These are phyloP conservation scores for Ambrosia hybrid DNA, from an alignment of 140 eudicot species.

Conservation along the genomic window DNA sequence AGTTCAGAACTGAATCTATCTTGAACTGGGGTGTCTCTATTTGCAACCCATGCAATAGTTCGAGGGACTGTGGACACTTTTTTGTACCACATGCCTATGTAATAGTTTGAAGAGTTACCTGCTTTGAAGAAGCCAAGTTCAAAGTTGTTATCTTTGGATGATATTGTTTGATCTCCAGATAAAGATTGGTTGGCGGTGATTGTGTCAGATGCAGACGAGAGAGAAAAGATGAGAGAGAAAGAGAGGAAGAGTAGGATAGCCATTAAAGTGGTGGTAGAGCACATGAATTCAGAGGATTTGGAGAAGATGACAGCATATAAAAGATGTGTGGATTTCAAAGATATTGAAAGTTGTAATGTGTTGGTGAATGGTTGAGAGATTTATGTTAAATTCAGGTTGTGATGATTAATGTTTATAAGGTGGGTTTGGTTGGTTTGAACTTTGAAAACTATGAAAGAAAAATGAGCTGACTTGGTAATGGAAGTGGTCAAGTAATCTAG, in stretches of 20 bases:
- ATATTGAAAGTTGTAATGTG: neutral
- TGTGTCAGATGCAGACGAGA: slow-evolving; percentile 46
- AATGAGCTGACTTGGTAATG: slow-evolving; percentile 13
- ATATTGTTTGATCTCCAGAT: slow-evolving; percentile 60
- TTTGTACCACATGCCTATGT: slow-evolving; percentile 46
- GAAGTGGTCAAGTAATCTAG: slow-evolving; percentile 22
- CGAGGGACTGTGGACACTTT: slow-evolving; percentile 2
- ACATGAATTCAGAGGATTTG: slow-evolving; percentile 23
- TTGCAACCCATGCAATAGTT: slow-evolving; percentile 49
- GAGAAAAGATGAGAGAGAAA: slow-evolving; percentile 26
- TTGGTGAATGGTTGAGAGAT: neutral
- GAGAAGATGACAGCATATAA: slow-evolving; percentile 9
- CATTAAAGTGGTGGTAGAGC: neutral
- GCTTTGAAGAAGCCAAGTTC: slow-evolving; percentile 61
- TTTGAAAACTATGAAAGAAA: slow-evolving; percentile 15
- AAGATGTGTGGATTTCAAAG: slow-evolving; percentile 1
- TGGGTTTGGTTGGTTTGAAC: neutral
- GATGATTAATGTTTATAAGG: neutral
- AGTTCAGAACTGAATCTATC: slow-evolving; percentile 29
- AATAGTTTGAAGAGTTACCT: slow-evolving; percentile 49
- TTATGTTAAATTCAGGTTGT: neutral
- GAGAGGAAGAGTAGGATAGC: slow-evolving; percentile 23
- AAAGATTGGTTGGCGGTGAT: slow-evolving; percentile 52
- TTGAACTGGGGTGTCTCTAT: slow-evolving; percentile 33
- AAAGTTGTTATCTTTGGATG: slow-evolving; percentile 49